Evolutionary conservation across 495 filamentous ascomycete genomes (phyloP), one percentile per base, ranked within the genome.

Genomic region (Hypoxylon rickii): DNA sequence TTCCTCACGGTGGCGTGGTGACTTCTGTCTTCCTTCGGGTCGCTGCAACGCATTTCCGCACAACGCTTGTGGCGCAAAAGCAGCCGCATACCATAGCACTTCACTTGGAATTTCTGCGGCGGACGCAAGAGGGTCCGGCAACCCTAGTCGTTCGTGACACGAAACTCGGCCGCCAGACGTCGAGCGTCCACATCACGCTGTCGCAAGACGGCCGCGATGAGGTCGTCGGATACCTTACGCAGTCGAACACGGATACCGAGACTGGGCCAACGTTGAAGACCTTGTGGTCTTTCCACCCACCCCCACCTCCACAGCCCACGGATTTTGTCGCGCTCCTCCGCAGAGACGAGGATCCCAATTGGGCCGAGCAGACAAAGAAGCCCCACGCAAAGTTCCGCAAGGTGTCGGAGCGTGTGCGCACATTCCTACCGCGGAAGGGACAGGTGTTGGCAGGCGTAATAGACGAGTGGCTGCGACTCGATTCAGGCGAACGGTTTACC

Each of bases 1-100:
- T 93, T 2, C 88, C 89, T 6, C 87, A 94, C 58, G 89, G 89
- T 46, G 89, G 89, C 44, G 89, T 85, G 55, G 84, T 89, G 12
- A 85, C 86, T 21, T 72, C 85, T 1, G 60, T 83, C 46, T 69
- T 92, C 49, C 79, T 89, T 57, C 73, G 75, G 13, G 78, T 86
- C 24, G 80, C 83, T 8, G 65, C 71, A 0, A 77, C 72, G 13
- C 88, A 92, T 66, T 90, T 89, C 72, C 65, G 63, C 34, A 85
- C 82, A 20, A 83, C 86, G 7, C 83, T 89, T 38, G 69, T 79
- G 38, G 70, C 70, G 1, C 82, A 83, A 51, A 79, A 84, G 57
- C 84, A 86, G 70, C 77, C 85, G n/a, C 73, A 86, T 70, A 71
- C 85, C 58, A 68, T 87, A 56, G 54, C 86, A 55, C 54, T 90